phyloP scores from a whole-genome alignment of 2,329 filamentous ascomycete species.

The Eurotiales sp. region DNA sequence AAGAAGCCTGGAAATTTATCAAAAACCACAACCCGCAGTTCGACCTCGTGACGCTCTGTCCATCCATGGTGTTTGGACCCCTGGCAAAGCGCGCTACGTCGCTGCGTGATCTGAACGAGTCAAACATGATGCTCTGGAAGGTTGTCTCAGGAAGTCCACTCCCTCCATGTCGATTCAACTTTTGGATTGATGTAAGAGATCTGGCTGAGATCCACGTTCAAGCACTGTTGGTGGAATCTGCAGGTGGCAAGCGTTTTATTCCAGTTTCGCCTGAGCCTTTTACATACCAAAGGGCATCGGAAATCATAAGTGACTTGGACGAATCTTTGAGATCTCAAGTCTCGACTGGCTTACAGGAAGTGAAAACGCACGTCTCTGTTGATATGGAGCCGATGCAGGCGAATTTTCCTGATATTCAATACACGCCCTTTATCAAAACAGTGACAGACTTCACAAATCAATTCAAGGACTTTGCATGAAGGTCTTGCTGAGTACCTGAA shows the following conservation, averaged over 20 bases:
- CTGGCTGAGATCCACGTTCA: not conserved
- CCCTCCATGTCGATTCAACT: not conserved
- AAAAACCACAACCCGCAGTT: not conserved
- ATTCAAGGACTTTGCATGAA: not conserved
- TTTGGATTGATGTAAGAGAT: not conserved
- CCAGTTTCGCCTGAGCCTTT: not conserved
- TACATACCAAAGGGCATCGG: not conserved
- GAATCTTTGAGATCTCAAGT: not conserved
- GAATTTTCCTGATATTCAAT: not conserved
- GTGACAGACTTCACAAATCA: not conserved
- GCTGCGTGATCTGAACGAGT: not conserved
- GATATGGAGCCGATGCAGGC: not conserved
- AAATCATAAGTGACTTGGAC: not conserved
- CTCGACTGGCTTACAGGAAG: not conserved
- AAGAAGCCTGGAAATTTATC: slow-evolving; percentile 4
- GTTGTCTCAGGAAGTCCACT: not conserved
- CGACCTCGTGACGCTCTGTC: not conserved
- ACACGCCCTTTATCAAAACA: not conserved
- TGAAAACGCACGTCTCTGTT: not conserved
- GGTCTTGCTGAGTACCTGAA: too few relatives aligned
- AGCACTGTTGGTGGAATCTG: not conserved
- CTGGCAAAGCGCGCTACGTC: not conserved
- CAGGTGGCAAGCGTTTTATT: not conserved
- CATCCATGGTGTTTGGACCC: not conserved
- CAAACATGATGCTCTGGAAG: not conserved